Conservation (phyloP, 768 basidiomycete genomes). For the Termitomyces sp. region DNA sequence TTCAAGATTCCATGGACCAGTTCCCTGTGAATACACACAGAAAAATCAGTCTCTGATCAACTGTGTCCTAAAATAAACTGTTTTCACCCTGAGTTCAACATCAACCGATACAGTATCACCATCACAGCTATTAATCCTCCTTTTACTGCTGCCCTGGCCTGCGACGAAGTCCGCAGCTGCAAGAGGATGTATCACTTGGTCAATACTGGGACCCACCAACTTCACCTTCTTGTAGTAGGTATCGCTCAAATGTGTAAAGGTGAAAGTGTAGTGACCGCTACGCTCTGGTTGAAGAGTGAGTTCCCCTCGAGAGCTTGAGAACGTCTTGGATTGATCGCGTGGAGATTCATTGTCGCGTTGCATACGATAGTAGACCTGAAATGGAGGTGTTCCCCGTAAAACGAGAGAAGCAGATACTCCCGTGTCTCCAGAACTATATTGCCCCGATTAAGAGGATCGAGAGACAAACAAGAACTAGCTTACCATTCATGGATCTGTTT, state of each 20-base stretch:
- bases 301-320: conserved; percentile 70
- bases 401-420: conserved; percentile 86
- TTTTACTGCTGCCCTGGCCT: conserved; percentile 36
- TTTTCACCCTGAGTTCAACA: conserved; percentile 71
- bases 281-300: conserved; percentile 81
- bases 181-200: conserved; percentile 86
- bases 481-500: conserved; percentile 90
- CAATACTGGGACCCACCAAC: conserved; percentile 70
- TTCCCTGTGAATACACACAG: conserved; percentile 49
- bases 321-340: conserved; percentile 52
- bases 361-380: conserved; percentile 73
- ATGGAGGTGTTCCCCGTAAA: conserved; percentile 85
- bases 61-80: conserved; percentile 11
- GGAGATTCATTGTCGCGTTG: conserved; percentile 65
- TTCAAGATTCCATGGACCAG: conserved; percentile 85
- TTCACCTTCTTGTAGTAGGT: conserved; percentile 74
- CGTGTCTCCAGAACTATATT: conserved; percentile 75
- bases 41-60: background rate
- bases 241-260: conserved; percentile 75
- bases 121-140: conserved; percentile 69
- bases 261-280: conserved; percentile 86
- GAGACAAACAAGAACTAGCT: conserved; percentile 8
- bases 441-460: background rate
- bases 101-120: conserved; percentile 71
- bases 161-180: conserved; percentile 72